Base-by-base conservation (phyloP, 495 filamentous ascomycete species). In the Rusavskia elegans region DNA sequence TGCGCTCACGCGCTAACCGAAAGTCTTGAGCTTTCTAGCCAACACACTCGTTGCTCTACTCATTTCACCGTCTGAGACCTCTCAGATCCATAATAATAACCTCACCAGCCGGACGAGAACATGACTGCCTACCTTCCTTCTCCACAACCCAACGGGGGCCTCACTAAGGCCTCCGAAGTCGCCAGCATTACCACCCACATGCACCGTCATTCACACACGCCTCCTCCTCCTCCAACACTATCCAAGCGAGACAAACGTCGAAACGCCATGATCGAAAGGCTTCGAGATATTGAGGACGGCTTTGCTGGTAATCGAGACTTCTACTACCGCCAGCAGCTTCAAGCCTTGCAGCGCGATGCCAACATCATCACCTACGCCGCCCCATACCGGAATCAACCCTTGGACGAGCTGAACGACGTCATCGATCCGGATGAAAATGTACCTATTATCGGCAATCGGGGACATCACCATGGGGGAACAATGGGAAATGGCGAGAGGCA, bases 191-290 rank as follows among this genome's bases (percentile, higher is more conserved):
- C 29, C 27, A 48, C 46, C 23, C 51, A 52, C 44, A 41, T 51
- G 51, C 53, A 55, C 50, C 59, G 57, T 53, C 59, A 54, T 11
- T 59, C 56, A 21, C 23, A 46, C 25, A 55, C 62, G 5, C 57
- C 61, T 6, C 23, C 53, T 25, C 49, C 61, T 16, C 55, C 61
- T 6, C 51, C 52, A n/a, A 65, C 75, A 52, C 71, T 72, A 30
- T 87, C 89, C 4, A 98, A 98, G 72, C 78, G 87, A 59, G 89
- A 97, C 71, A 92, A 94, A 63, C 79, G 85, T 54, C 82, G 89
- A 50, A 84, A 83, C 53, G 74, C 78, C 48, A 75, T 97, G 49
- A 73, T 78, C 29, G 89, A 94, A 37, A 81, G 82, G 32, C 75
- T 95, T 23, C 71, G 74, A 19, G 75, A 81, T 44, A 77, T 96